Evolutionary conservation across 2,329 filamentous ascomycete species (phyloP).

Genomic region (Cladosporium sp.): DNA sequence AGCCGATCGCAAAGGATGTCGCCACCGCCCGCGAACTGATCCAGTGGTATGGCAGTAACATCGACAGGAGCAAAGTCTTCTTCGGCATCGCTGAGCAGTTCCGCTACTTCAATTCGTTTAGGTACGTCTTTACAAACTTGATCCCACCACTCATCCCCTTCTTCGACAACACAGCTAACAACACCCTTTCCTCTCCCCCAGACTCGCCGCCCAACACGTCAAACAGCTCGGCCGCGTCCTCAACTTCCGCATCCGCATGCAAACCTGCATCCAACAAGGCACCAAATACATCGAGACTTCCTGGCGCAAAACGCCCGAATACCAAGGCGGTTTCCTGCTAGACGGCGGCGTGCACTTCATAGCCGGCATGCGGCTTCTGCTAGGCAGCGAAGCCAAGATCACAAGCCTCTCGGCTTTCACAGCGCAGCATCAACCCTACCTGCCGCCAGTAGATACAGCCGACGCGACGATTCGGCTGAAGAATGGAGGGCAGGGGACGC

Average conservation of each 20-base stretch:
- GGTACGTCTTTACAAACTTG: slow-evolving; percentile 8
- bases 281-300: slow-evolving; percentile 54
- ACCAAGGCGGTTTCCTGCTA: slow-evolving; percentile 73
- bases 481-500: slow-evolving; percentile 54
- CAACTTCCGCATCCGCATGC: slow-evolving; percentile 49
- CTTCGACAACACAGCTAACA: neutral
- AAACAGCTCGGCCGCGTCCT: slow-evolving; percentile 52
- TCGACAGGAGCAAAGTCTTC: slow-evolving; percentile 32
- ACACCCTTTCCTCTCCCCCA: neutral
- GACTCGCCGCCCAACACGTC: slow-evolving; percentile 48
- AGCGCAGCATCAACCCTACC: slow-evolving; percentile 49
- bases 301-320: slow-evolving; percentile 65
- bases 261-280: slow-evolving; percentile 43
- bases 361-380: slow-evolving; percentile 58
- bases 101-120: slow-evolving; percentile 57
- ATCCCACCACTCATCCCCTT: no score
- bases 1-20: slow-evolving; percentile 53
- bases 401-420: slow-evolving; percentile 52
- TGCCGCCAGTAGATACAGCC: slow-evolving; percentile 65
- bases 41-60: slow-evolving; percentile 42
- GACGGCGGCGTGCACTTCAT: slow-evolving; percentile 72
- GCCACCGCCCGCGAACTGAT: slow-evolving; percentile 48
- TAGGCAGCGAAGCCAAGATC: slow-evolving; percentile 47
- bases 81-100: slow-evolving; percentile 70
- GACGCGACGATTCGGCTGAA: slow-evolving; percentile 54